Percentiles rank a stretch among this genome's conserved stretches.
Conservation (phyloP, 768 basidiomycete species). For the Lactifluus pinguis region DNA sequence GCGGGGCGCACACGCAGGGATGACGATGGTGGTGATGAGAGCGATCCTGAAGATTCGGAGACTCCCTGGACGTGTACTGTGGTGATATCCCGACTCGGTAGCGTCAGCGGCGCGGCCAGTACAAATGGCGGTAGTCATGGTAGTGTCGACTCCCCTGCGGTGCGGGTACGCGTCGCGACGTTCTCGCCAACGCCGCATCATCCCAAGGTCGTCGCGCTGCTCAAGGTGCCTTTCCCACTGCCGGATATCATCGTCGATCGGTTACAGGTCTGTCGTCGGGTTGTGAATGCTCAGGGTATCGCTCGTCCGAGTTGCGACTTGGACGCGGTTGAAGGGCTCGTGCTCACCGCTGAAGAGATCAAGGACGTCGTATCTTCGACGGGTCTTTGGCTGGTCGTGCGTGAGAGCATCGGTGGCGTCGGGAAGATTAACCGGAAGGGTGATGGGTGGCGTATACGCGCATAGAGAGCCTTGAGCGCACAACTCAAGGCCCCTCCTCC, state of each 20-base stretch:
- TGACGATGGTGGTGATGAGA: constrained; percentile 60
- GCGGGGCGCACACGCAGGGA: constrained; percentile 14
- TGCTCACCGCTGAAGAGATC: constrained; percentile 83
- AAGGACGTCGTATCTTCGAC: constrained; percentile 88
- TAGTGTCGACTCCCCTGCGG: not conserved
- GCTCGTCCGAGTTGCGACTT: constrained; percentile 20
- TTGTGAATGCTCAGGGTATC: constrained; percentile 30
- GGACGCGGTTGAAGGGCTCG: constrained; percentile 35
- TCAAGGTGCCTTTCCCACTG: constrained; percentile 85
- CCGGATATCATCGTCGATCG: constrained; percentile 70
- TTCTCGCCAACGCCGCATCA: constrained; percentile 91
- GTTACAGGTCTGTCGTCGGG: constrained; percentile 44
- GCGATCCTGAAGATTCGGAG: constrained; percentile 93
- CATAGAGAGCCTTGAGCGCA: constrained; percentile 25
- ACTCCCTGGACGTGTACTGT: constrained; percentile 93
- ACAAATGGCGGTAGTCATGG: not conserved
- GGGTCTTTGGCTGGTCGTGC: constrained; percentile 82
- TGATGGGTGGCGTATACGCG: constrained; percentile 68
- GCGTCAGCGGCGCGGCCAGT: constrained; percentile 3
- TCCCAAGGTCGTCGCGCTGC: constrained; percentile 85
- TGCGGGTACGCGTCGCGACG: constrained; percentile 65
- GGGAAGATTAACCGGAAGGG: constrained; percentile 72
- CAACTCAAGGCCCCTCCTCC: too few relatives aligned
- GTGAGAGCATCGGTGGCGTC: constrained; percentile 88
- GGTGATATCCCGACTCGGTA: constrained; percentile 42